Evolutionary conservation across 1,284 basidiomycete species (phyloP).

Genomic region (Kalmanozyma brasiliensis): DNA sequence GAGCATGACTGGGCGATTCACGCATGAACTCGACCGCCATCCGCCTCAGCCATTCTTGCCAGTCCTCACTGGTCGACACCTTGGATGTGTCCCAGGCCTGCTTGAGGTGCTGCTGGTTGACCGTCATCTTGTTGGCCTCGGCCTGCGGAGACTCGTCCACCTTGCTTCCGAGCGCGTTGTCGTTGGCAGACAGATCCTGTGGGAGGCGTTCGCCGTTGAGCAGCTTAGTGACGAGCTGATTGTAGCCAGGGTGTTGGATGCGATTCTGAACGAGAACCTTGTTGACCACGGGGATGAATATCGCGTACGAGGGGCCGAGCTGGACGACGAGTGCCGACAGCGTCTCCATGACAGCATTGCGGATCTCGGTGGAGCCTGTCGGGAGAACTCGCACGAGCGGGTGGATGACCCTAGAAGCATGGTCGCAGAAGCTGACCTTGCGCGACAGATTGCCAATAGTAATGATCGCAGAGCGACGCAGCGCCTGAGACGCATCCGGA

Average conservation of each 20-base stretch:
- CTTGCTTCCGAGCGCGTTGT: conserved; percentile 55
- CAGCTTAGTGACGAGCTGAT: conserved; percentile 86
- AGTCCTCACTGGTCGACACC: conserved; percentile 83
- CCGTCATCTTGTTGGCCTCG: conserved; percentile 81
- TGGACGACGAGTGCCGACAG: conserved; percentile 91
- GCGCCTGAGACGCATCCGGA: conserved; percentile 77
- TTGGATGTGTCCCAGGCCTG: conserved; percentile 93
- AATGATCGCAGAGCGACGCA: conserved; percentile 88
- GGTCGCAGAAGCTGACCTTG: conserved; percentile 98
- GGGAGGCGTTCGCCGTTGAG: conserved; percentile 91
- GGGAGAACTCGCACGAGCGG: conserved; percentile 90
- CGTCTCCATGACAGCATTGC: conserved; percentile 90
- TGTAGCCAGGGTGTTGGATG: conserved; percentile 86
- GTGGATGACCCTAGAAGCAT: conserved; percentile 96
- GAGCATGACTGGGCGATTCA: conserved; percentile 95
- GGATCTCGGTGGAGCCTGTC: conserved; percentile 80
- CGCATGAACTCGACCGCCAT: conserved; percentile 97
- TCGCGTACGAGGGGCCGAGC: conserved; percentile 94
- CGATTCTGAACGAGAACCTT: conserved; percentile 84
- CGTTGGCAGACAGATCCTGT: conserved; percentile 70
- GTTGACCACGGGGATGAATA: conserved; percentile 95
- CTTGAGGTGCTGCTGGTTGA: conserved; percentile 97
- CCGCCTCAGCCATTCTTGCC: conserved; percentile 94
- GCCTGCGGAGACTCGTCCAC: conserved; percentile 69
- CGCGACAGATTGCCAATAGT: conserved; percentile 91